A percentile compares a stretch with the other conserved stretches of the same genome.
phyloP scores from a whole-genome alignment of 306 rosid genomes.

The Cyclanthera cordifolia region DNA sequence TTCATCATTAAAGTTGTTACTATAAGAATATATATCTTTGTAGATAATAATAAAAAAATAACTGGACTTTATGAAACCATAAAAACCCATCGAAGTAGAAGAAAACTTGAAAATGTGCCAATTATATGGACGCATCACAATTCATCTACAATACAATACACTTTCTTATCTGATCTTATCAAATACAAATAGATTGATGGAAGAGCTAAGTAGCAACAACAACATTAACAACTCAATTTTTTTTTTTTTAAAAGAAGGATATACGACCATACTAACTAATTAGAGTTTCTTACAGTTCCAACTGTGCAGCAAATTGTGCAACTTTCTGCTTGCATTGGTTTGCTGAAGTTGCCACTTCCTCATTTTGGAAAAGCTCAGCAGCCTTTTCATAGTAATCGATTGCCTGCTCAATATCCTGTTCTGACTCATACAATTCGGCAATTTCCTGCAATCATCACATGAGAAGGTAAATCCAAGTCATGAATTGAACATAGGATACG shows the following conservation, averaged over 20 bases:
- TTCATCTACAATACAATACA: neutral
- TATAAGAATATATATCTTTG: neutral
- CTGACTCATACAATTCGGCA: slow-evolving; percentile 81
- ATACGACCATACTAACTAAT: neutral
- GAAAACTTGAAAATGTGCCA: neutral
- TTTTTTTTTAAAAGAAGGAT: neutral
- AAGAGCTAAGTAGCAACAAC: neutral
- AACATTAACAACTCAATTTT: neutral
- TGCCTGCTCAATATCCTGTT: slow-evolving; percentile 70
- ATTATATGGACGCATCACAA: neutral
- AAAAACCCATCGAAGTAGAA: neutral
- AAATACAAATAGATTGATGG: neutral
- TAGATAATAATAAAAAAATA: neutral
- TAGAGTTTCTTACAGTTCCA: slow-evolving; percentile 52
- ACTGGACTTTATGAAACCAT: neutral
- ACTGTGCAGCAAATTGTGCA: slow-evolving; percentile 84
- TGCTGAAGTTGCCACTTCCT: slow-evolving; percentile 78
- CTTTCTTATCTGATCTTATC: neutral
- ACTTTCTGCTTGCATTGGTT: slow-evolving; percentile 95
- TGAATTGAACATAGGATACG: neutral
- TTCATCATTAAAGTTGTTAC: neutral
- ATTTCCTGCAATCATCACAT: slow-evolving; percentile 50
- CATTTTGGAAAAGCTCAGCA: slow-evolving; percentile 81
- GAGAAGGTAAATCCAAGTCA: slow-evolving; percentile 18
- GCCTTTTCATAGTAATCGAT: slow-evolving; percentile 68